Conservation (phyloP, 2,329 filamentous ascomycete species). For the Cryphonectria carpinicola region DNA sequence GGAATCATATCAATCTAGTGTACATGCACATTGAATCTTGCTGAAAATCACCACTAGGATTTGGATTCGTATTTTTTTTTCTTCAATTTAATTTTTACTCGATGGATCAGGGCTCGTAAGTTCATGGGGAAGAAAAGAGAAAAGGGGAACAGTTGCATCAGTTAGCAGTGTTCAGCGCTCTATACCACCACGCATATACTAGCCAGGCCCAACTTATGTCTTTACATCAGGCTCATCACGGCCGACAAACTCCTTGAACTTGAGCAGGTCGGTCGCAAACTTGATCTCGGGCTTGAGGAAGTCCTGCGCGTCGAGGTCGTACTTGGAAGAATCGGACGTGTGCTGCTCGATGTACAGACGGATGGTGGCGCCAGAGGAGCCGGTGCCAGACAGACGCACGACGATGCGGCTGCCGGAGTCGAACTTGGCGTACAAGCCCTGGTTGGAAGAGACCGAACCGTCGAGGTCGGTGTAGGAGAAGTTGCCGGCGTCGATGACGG, state of each 20-base stretch:
- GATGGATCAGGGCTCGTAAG: background rate
- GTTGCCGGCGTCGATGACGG: conserved; percentile 87
- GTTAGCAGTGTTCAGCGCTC: conserved; percentile 6
- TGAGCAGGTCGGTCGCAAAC: conserved; percentile 81
- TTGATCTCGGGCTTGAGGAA: conserved; percentile 91
- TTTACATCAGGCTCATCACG: conserved; percentile 94
- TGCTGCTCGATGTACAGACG: conserved; percentile 97
- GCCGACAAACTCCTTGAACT: conserved; percentile 92
- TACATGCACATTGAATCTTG: background rate
- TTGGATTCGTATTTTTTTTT: background rate
- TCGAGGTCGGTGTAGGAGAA: conserved; percentile 99
- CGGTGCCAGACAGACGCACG: conserved; percentile 91
- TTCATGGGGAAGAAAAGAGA: background rate
- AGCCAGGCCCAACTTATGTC: conserved; percentile 62
- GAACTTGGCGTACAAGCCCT: conserved; percentile 94
- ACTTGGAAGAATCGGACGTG: conserved; percentile 78
- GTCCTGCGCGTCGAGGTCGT: conserved; percentile 83
- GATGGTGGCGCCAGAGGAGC: conserved; percentile 93
- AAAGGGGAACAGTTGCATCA: background rate
- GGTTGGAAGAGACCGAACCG: conserved; percentile 91
- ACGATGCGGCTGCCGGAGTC: conserved; percentile 94
- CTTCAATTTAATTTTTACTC: background rate
- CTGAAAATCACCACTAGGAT: background rate
- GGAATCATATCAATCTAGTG: background rate
- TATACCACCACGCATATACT: conserved; percentile 4